A percentile compares a stretch with the other conserved stretches of the same genome.
Evolutionary conservation across 495 filamentous ascomycete genomes (phyloP).

Genomic region (Penicillium coffeae): DNA sequence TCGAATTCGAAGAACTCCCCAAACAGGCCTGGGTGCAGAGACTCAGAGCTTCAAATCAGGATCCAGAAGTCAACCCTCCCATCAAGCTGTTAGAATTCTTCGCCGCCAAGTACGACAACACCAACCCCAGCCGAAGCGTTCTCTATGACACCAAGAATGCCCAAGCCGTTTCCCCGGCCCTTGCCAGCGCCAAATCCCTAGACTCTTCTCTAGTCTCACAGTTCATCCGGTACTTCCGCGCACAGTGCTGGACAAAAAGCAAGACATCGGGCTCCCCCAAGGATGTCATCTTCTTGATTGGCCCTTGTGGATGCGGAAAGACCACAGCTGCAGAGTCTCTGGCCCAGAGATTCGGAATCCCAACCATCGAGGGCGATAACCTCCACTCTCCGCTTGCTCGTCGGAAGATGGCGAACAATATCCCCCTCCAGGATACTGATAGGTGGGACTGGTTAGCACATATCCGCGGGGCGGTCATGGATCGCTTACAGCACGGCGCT

Average conservation of each 20-base stretch:
- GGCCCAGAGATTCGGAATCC: conserved; percentile 6
- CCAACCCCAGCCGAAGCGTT: conserved; percentile 14
- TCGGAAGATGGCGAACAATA: conserved; percentile 16
- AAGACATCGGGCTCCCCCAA: neutral
- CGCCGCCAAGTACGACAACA: conserved; percentile 38
- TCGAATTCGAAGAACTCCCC: conserved; percentile 44
- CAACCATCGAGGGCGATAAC: conserved; percentile 22
- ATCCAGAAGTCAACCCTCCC: conserved; percentile 38
- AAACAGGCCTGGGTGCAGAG: conserved; percentile 45
- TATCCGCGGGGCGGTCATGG: conserved; percentile 25
- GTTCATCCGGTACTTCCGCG: conserved; percentile 17
- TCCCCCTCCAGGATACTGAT: conserved; percentile 18
- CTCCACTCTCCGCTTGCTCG: conserved; percentile 20
- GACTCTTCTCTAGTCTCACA: conserved; percentile 4
- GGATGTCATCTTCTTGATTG: conserved; percentile 22
- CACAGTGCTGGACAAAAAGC: conserved; percentile 12
- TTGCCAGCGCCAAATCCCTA: conserved; percentile 13
- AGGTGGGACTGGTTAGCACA: conserved; percentile 26
- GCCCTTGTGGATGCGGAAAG: conserved; percentile 23
- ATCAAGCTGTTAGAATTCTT: conserved; percentile 49
- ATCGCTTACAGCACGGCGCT: conserved; percentile 10
- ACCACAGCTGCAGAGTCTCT: conserved; percentile 16
- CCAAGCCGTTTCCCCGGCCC: conserved; percentile 12
- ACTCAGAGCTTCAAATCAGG: conserved; percentile 32
- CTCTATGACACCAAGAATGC: conserved; percentile 25